A percentile compares a stretch with the other conserved stretches of the same genome.
Conservation (phyloP, 2,329 filamentous ascomycete genomes). For the Verticillium zaregamsianum region DNA sequence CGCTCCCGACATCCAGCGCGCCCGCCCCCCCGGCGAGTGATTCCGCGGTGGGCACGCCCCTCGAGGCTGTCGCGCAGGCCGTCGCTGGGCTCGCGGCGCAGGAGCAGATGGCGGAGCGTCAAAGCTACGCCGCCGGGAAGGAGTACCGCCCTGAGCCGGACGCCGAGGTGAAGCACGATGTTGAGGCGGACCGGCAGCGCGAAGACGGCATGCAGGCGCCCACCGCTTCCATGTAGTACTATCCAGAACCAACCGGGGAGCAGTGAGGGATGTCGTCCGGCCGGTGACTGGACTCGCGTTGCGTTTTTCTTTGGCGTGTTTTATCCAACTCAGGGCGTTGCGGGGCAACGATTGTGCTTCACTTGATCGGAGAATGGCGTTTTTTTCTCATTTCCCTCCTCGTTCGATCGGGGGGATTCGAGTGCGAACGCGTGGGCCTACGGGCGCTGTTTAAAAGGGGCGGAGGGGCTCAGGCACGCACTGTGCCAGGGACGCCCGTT, state of each 20-base stretch:
- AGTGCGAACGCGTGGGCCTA: not conserved
- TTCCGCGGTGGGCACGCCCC: constrained; percentile 27
- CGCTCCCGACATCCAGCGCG: constrained; percentile 1
- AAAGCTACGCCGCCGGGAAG: constrained; percentile 26
- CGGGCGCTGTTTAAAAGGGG: not conserved
- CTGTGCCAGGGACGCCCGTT: not conserved
- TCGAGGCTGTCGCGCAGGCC: constrained; percentile 48
- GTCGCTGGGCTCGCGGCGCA: constrained; percentile 38
- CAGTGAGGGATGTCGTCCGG: not conserved
- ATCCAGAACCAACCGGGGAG: not conserved
- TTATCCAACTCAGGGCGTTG: not conserved
- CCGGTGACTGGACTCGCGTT: not conserved
- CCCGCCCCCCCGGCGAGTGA: constrained; percentile 6
- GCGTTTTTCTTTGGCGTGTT: not conserved
- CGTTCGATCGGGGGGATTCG: not conserved
- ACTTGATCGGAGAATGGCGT: not conserved
- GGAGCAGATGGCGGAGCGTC: constrained; percentile 32
- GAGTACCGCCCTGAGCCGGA: constrained; percentile 31
- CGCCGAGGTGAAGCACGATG: constrained; percentile 39
- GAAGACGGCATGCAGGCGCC: constrained; percentile 28
- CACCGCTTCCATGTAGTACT: constrained; percentile 24
- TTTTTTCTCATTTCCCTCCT: not conserved
- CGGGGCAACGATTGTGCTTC: not conserved
- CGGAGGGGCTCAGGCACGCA: not conserved
- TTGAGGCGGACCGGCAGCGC: constrained; percentile 53